A percentile compares a stretch with the other conserved stretches of the same genome.
Evolutionary conservation across 106 monocot genomes (phyloP).

Genomic region (Dendrobium catenatum): DNA sequence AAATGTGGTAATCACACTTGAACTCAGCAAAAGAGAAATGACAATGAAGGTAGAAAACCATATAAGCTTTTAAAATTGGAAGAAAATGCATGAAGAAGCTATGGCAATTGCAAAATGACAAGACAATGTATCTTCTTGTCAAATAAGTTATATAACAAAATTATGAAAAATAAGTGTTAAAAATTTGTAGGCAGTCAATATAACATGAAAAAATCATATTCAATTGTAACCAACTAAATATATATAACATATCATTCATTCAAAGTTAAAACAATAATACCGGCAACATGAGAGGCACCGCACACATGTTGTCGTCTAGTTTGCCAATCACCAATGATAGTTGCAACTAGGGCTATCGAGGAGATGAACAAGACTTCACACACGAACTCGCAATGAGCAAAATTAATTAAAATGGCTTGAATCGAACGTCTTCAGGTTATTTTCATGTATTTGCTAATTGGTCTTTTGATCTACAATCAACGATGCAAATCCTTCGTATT

Average conservation of each 20-base stretch:
- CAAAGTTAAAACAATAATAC: background rate
- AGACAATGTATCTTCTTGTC: background rate
- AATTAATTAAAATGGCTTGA: no score
- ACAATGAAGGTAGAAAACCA: background rate
- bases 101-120: background rate
- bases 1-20: background rate
- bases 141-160: background rate
- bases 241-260: slow-evolving; percentile 4
- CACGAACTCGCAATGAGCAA: no score
- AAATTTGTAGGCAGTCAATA: background rate
- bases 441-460: no score
- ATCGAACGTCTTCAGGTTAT: no score
- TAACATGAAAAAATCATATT: background rate
- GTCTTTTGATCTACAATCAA: no score
- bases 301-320: no score
- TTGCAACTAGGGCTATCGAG: no score
- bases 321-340: no score
- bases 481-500: no score
- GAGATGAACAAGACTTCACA: no score
- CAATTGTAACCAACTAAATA: background rate
- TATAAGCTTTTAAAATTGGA: background rate
- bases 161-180: background rate
- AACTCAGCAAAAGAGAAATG: background rate
- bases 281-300: background rate
- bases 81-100: background rate